phyloP scores from a whole-genome alignment of 805 yeast species.

The Spathaspora boniae region DNA sequence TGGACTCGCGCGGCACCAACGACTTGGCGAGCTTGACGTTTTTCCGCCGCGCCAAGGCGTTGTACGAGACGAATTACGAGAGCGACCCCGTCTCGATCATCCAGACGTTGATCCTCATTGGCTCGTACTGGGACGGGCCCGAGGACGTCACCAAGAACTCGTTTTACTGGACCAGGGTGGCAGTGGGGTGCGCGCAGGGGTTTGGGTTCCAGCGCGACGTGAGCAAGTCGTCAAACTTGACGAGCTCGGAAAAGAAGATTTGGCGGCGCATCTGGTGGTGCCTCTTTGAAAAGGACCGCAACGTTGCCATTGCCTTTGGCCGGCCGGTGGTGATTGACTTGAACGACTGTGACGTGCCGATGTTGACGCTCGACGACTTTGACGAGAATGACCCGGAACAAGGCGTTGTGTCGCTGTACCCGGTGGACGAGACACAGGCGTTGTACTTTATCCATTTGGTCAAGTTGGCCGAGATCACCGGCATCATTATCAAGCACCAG shows the following conservation, averaged over 20 bases:
- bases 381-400: constrained; percentile 41
- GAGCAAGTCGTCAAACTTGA: constrained; percentile 35
- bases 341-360: constrained; percentile 74
- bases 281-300: constrained; percentile 65
- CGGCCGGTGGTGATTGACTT: constrained; percentile 66
- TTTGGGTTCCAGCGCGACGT: constrained; percentile 69
- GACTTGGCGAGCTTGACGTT: constrained; percentile 49
- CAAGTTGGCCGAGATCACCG: constrained; percentile 67
- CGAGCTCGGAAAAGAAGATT: constrained; percentile 40
- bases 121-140: constrained; percentile 72
- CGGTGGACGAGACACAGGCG: constrained; percentile 46
- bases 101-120: constrained; percentile 60
- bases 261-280: constrained; percentile 79
- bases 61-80: constrained; percentile 69
- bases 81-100: constrained; percentile 58
- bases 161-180: constrained; percentile 68
- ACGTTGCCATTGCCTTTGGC: constrained; percentile 69
- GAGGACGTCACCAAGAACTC: constrained; percentile 65
- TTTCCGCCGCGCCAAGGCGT: constrained; percentile 68
- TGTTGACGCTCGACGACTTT: constrained; percentile 65
- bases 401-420: constrained; percentile 38
- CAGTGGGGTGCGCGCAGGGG: constrained; percentile 68
- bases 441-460: constrained; percentile 60
- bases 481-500: constrained; percentile 65
- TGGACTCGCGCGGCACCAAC: constrained; percentile 50